phyloP scores from a whole-genome alignment of 1,284 basidiomycete genomes.

The Pseudozyma sp. region DNA sequence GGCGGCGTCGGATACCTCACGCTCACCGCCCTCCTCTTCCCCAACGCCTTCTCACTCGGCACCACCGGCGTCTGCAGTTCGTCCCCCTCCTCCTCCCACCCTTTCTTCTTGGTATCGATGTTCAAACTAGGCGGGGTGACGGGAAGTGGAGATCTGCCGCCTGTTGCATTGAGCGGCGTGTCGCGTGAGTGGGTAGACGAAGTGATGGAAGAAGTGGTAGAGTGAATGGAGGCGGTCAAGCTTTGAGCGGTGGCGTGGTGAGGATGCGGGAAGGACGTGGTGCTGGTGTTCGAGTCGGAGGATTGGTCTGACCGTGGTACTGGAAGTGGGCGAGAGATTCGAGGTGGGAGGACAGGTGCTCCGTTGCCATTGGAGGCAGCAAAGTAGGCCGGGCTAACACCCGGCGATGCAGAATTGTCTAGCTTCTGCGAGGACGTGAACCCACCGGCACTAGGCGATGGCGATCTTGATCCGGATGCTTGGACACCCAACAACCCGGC shows the following conservation, averaged over 20 bases:
- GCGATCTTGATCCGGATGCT: slow-evolving; percentile 20
- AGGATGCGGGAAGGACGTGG: slow-evolving; percentile 8
- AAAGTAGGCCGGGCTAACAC: no score
- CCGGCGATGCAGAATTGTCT: no score
- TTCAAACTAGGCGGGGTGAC: slow-evolving; percentile 18
- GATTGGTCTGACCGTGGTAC: slow-evolving; percentile 30
- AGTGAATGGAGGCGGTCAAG: slow-evolving; percentile 6
- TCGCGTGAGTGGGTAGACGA: slow-evolving; percentile 4
- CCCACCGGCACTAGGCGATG: slow-evolving; percentile 3
- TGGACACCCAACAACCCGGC: slow-evolving; percentile 13
- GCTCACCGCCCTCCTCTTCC: slow-evolving; percentile 54
- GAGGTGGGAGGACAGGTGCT: not conserved
- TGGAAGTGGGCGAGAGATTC: slow-evolving; percentile 27
- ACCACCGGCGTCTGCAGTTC: slow-evolving; percentile 50
- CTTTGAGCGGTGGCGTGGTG: not conserved
- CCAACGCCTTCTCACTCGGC: slow-evolving; percentile 59
- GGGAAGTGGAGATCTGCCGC: slow-evolving; percentile 11
- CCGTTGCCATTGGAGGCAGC: not conserved
- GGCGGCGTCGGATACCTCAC: slow-evolving; percentile 33
- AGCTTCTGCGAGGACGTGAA: no score
- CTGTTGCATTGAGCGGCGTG: not conserved
- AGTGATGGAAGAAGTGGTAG: slow-evolving; percentile 1
- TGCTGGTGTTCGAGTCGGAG: slow-evolving; percentile 29
- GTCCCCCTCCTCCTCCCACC: slow-evolving; percentile 32
- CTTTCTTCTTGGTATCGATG: slow-evolving; percentile 8